These are phyloP conservation scores for Microbotryum intermedium DNA, from an alignment of 1,284 basidiomycete species.

Conservation along the genomic window DNA sequence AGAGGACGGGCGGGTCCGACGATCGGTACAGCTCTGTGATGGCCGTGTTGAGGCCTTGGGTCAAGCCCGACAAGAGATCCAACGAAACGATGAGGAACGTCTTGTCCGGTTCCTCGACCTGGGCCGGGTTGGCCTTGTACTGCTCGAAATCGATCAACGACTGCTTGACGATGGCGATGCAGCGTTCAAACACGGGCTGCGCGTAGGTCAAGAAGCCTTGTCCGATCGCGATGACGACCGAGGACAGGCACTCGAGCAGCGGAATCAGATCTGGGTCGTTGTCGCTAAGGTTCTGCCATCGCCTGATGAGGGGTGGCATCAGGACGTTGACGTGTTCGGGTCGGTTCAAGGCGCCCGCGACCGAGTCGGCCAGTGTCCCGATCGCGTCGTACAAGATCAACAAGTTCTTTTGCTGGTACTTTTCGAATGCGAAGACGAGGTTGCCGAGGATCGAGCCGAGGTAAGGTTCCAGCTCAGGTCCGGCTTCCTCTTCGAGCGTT, in stretches of 20 bases:
- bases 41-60: slow-evolving; percentile 78
- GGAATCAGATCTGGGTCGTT: slow-evolving; percentile 91
- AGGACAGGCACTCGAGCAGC: slow-evolving; percentile 92
- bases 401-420: slow-evolving; percentile 99
- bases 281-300: slow-evolving; percentile 82
- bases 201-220: slow-evolving; percentile 83
- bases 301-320: slow-evolving; percentile 86
- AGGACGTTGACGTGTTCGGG: slow-evolving; percentile 83
- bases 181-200: slow-evolving; percentile 85
- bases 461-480: slow-evolving; percentile 77
- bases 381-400: slow-evolving; percentile 97
- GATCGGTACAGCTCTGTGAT: slow-evolving; percentile 59
- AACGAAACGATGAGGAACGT: slow-evolving; percentile 95
- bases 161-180: slow-evolving; percentile 72
- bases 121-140: slow-evolving; percentile 48
- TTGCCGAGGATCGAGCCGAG: slow-evolving; percentile 91
- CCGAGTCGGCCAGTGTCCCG: slow-evolving; percentile 93
- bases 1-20: slow-evolving; percentile 62
- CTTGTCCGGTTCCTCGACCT: slow-evolving; percentile 80
- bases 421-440: slow-evolving; percentile 89
- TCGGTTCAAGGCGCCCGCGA: slow-evolving; percentile 77
- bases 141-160: slow-evolving; percentile 76
- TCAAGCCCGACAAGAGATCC: slow-evolving; percentile 88
- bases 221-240: slow-evolving; percentile 93
- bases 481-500: slow-evolving; percentile 96